Percentiles rank a stretch among this genome's conserved stretches.
phyloP scores from a whole-genome alignment of 306 rosid species.

The Phaseolus lunatus region DNA sequence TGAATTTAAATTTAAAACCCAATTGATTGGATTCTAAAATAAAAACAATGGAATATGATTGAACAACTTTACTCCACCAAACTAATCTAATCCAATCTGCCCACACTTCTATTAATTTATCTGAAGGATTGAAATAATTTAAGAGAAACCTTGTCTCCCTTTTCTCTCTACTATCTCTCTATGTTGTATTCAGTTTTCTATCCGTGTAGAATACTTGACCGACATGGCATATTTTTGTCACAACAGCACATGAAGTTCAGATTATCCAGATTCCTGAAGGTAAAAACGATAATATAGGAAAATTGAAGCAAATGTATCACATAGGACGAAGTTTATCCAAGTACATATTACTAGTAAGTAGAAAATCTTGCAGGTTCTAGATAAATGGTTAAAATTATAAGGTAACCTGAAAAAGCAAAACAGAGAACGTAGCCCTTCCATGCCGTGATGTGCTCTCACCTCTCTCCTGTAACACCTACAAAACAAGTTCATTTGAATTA shows the following conservation, averaged over 20 bases:
- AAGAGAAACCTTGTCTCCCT: background rate
- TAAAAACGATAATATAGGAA: background rate
- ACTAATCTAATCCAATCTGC: background rate
- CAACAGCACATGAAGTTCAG: background rate
- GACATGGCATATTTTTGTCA: conserved; percentile 10
- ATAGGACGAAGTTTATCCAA: conserved; percentile 35
- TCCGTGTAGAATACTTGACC: background rate
- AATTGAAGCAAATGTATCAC: conserved; percentile 33
- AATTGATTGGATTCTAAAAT: background rate
- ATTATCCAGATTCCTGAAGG: background rate
- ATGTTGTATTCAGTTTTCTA: background rate
- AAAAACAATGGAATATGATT: background rate
- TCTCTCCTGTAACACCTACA: conserved; percentile 98
- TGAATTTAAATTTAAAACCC: background rate
- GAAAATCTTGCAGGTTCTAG: conserved; percentile 24
- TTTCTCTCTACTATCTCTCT: background rate
- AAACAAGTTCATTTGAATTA: conserved; percentile 47
- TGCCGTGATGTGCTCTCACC: conserved; percentile 99
- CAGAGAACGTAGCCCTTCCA: conserved; percentile 98
- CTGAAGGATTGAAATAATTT: background rate
- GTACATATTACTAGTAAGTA: conserved; percentile 6
- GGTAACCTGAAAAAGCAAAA: conserved; percentile 91
- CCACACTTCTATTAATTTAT: background rate
- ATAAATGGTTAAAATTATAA: conserved; percentile 30
- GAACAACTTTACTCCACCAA: background rate